Evolutionary conservation across 2,329 filamentous ascomycete species (phyloP), one percentile per base, ranked within the genome.

Genomic region (Cytospora mali): DNA sequence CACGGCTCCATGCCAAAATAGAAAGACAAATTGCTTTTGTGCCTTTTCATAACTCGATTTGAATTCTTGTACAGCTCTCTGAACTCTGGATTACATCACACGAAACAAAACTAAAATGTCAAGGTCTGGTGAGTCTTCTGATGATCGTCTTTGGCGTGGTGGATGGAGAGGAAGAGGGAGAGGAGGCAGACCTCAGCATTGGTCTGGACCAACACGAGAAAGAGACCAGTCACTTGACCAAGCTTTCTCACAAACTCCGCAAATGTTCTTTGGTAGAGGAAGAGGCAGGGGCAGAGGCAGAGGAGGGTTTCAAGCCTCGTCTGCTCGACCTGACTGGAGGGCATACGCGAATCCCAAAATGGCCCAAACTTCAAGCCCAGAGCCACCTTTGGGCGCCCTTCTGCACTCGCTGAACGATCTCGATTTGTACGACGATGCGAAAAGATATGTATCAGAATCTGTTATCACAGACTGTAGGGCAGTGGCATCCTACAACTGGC

Each of bases 401-500:
- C 61, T 71, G 16, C 39, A 56, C 18, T 62, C 62, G 0, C 28
- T 71, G 11, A 33, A 18, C 2, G 51, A 64, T 9, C 9, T 54
- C 1, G 66, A 69, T 25, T 60, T 73, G 4, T 46, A 62, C 4
- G 57, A 66, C 42, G 54, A 66, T n/a, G 31, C 69, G 27, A 31
- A 64, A 29, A 16, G 46, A 21, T 50, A 67, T 50, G n/a, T 65
- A 52, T 29, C 65, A 29, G 53, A 62, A 27, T 59, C 72, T 21
- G n/a, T 48, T 25, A 71, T 74, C 54, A 68, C 62, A 1, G 71
- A 70, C 48, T 64, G 66, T n/a, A 23, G 63, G 27, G 48, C 67
- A 2, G 62, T 77, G 2, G 67, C 74, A 0, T 78, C 76, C 0
- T 79, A 74, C 67, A 78, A 72, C 68, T 78, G 75, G 76, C 58